Conservation (phyloP, 148 eudicot genomes). For the Talinum fruticosum region DNA sequence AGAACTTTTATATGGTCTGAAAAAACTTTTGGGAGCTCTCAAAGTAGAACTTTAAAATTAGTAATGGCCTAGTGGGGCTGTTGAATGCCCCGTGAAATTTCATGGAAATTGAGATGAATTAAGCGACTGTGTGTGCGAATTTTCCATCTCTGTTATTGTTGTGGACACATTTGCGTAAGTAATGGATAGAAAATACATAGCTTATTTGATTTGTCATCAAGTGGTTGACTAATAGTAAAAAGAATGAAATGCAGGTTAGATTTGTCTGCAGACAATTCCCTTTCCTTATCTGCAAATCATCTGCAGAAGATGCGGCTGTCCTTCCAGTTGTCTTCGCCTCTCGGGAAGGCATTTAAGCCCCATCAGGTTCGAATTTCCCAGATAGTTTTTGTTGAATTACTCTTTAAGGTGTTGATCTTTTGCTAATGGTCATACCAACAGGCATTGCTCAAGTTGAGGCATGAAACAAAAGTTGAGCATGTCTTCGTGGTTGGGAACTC, state of each 20-base stretch:
- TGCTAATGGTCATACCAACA: constrained; percentile 32
- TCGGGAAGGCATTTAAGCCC: constrained; percentile 68
- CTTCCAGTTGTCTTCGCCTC: constrained; percentile 67
- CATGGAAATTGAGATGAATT: not conserved
- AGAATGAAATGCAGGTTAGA: constrained; percentile 50
- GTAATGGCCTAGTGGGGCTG: not conserved
- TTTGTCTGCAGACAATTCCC: constrained; percentile 49
- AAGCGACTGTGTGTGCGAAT: not conserved
- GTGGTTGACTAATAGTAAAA: constrained; percentile 3
- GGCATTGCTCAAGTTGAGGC: constrained; percentile 80
- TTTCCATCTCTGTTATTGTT: not conserved
- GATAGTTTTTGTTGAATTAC: not conserved
- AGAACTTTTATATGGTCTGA: not conserved
- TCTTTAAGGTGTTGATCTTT: not conserved
- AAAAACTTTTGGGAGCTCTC: not conserved
- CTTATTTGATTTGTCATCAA: not conserved
- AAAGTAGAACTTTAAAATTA: no score
- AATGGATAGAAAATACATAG: not conserved
- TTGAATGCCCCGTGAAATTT: not conserved
- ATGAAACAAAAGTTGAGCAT: constrained; percentile 84
- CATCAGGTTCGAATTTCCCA: constrained; percentile 61
- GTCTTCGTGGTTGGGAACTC: constrained; percentile 65
- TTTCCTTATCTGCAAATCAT: constrained; percentile 86
- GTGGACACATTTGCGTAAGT: not conserved
- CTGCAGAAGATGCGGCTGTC: constrained; percentile 85